Conservation (phyloP, 768 basidiomycete genomes). For the Suillus fuscotomentosus region DNA sequence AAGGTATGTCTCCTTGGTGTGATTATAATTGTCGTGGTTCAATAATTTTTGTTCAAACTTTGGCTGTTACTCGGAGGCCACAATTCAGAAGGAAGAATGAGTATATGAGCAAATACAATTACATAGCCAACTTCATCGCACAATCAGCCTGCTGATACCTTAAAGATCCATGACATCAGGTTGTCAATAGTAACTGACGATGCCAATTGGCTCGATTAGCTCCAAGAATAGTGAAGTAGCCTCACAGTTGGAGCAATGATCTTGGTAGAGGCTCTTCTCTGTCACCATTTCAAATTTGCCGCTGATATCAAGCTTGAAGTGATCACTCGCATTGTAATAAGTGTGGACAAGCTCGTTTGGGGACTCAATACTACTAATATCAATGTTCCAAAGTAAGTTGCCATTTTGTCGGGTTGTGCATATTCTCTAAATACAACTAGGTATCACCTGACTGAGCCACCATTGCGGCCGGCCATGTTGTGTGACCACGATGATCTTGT, state of each 20-base stretch:
- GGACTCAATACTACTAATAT: background rate
- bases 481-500: background rate
- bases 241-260: too few species aligned
- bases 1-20: background rate
- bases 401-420: background rate
- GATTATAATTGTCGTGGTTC: background rate
- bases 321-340: too few species aligned
- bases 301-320: too few species aligned
- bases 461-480: background rate
- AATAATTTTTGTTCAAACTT: background rate
- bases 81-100: background rate
- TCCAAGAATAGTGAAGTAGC: too few species aligned
- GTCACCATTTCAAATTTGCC: too few species aligned
- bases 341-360: background rate
- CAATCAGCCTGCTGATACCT: background rate
- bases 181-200: too few species aligned
- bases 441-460: background rate
- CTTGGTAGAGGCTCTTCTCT: too few species aligned
- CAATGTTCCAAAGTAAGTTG: background rate
- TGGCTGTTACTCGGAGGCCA: background rate
- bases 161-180: background rate
- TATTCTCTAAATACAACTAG: background rate
- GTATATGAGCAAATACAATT: background rate
- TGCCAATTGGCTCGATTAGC: too few species aligned
- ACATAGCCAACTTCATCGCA: background rate